phyloP scores from a whole-genome alignment of 768 basidiomycete species.

The Rhodotorula babjevae region DNA sequence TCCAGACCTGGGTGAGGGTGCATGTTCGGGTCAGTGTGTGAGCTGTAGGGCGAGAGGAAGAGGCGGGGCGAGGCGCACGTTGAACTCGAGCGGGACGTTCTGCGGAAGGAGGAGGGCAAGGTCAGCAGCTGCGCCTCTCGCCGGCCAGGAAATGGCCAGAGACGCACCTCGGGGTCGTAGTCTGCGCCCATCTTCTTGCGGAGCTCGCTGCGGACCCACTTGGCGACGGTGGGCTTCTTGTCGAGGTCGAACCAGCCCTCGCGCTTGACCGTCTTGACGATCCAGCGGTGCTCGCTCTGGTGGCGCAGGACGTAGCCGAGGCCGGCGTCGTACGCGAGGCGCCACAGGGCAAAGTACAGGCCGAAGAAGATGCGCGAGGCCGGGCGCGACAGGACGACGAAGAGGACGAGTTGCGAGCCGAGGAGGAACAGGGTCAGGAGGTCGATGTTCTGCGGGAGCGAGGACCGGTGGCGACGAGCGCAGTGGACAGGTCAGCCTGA shows the following conservation, averaged over 20 bases:
- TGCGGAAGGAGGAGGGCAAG: background rate
- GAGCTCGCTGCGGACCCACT: conserved; percentile 81
- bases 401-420: conserved; percentile 70
- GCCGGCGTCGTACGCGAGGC: conserved; percentile 83
- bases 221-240: conserved; percentile 52
- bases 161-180: conserved; percentile 79
- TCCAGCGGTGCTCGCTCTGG: conserved; percentile 93
- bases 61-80: background rate
- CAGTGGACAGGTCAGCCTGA: background rate
- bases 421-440: conserved; percentile 75
- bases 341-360: conserved; percentile 87
- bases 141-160: background rate
- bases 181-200: conserved; percentile 89
- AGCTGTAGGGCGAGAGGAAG: background rate
- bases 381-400: conserved; percentile 58
- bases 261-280: conserved; percentile 71
- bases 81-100: conserved; percentile 30
- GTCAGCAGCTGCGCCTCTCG: background rate
- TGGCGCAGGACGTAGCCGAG: conserved; percentile 89
- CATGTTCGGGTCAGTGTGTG: background rate
- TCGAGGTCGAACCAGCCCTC: conserved; percentile 83
- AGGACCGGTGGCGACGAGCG: too few relatives aligned
- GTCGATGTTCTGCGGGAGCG: conserved; percentile 60
- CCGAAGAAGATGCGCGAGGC: conserved; percentile 67
- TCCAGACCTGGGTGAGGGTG: conserved; percentile 64